Base-by-base conservation (phyloP, 495 filamentous ascomycete species). In the Pyronema omphalodes region DNA sequence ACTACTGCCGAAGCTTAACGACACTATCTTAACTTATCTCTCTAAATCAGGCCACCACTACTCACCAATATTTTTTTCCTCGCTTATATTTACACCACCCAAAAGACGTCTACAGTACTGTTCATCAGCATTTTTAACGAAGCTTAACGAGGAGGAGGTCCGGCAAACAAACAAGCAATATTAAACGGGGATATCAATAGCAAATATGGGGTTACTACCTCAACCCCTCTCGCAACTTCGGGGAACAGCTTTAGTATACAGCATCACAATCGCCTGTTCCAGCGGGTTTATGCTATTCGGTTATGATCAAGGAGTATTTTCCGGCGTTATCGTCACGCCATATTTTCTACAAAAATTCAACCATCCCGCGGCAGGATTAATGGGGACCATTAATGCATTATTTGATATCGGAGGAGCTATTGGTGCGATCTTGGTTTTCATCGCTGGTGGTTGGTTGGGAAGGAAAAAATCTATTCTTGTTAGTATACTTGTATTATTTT, bases 341-440 rank as follows among this genome's bases (percentile, higher is more conserved):
- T 51, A 37, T n/a, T 51, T 51, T 9, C 48, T 51, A 3, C 2
- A 60, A 23, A 63, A 67, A 19, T 71, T 71, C 53, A 64, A 66
- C 41, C 63, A 72, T 41, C 69, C 69, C 7, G 60, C 68, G 33
- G 60, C 67, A 0, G 60, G 54, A 1, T 68, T 70, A 64, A 66
- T 69, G n/a, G 72, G 71, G 6, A 68, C 71, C 12, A 66, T 73
- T 46, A 71, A 69, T 9, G 69, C 68, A 0, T 64, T 73, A 23
- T 74, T 73, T 54, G 69, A 74, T 53, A 68, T 75, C 41, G 73
- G 73, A 7, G 70, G 70, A 43, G 68, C 71, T 6, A 53, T 69
- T 7, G 73, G 73, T 3, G 71, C 69, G 29, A 66, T 73, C 12
- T 43, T 69, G 5, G 66, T 61, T 44, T 70, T 72, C 47, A 55